Conservation (phyloP, 2,329 filamentous ascomycete species). For the Nothophoma quercina region DNA sequence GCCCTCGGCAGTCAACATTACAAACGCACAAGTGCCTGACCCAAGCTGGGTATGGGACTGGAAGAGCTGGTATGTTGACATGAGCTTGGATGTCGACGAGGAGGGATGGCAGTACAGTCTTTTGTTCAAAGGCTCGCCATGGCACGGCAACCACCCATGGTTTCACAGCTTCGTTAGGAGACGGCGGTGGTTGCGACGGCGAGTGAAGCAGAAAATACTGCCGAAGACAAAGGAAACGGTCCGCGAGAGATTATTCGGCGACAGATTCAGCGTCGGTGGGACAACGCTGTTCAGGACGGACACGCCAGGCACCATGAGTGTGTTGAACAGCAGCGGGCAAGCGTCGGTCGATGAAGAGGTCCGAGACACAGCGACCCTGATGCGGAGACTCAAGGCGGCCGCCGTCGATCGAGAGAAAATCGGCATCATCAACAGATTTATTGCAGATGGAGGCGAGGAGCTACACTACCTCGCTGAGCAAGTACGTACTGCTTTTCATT, state of each 20-base stretch:
- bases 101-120: slow-evolving; percentile 98
- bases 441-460: slow-evolving; percentile 75
- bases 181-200: slow-evolving; percentile 84
- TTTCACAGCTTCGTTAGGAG: slow-evolving; percentile 94
- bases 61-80: slow-evolving; percentile 76
- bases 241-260: slow-evolving; percentile 46
- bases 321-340: slow-evolving; percentile 36
- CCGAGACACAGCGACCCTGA: slow-evolving; percentile 71
- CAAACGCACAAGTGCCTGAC: slow-evolving; percentile 90
- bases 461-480: slow-evolving; percentile 74
- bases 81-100: slow-evolving; percentile 83
- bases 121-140: slow-evolving; percentile 70
- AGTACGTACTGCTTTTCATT: slow-evolving; percentile 42
- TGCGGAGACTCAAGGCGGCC: slow-evolving; percentile 71
- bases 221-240: slow-evolving; percentile 42
- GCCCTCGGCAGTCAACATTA: slow-evolving; percentile 72
- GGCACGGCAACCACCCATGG: slow-evolving; percentile 90
- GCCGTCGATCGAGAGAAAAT: slow-evolving; percentile 92
- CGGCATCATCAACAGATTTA: slow-evolving; percentile 80
- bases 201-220: slow-evolving; percentile 68
- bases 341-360: slow-evolving; percentile 61
- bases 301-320: slow-evolving; percentile 56
- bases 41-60: slow-evolving; percentile 93
- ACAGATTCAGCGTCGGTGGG: slow-evolving; percentile 49
- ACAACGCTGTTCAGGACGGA: slow-evolving; percentile 45